phyloP scores from a whole-genome alignment of 257 asterid species.

The Fraxinus excelsior region DNA sequence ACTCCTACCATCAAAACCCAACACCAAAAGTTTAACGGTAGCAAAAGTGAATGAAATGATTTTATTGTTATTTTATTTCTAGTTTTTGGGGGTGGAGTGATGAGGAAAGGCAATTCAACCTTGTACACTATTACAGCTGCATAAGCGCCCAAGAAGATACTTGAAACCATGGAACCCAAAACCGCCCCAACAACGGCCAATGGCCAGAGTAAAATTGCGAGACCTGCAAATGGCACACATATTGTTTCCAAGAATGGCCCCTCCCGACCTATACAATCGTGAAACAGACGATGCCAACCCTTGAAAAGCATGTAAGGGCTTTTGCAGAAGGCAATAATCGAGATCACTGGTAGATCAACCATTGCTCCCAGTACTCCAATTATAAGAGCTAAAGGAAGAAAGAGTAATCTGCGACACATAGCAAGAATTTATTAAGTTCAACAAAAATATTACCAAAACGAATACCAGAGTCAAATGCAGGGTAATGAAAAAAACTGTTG shows the following conservation, averaged over 20 bases:
- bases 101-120: constrained; percentile 46
- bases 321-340: constrained; percentile 64
- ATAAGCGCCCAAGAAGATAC: constrained; percentile 82
- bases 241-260: constrained; percentile 96
- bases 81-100: background rate
- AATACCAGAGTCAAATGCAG: constrained; percentile 7
- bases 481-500: background rate
- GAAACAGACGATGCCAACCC: constrained; percentile 93
- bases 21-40: background rate
- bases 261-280: constrained; percentile 93
- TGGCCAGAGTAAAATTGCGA: constrained; percentile 95
- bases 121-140: constrained; percentile 88
- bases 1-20: constrained; percentile 57
- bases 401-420: constrained; percentile 55
- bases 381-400: constrained; percentile 64
- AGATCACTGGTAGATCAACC: constrained; percentile 65
- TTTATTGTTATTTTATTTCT: background rate
- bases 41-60: background rate
- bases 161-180: constrained; percentile 70
- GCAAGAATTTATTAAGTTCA: constrained; percentile 11
- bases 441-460: constrained; percentile 2
- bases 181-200: constrained; percentile 88
- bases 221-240: constrained; percentile 95
- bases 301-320: constrained; percentile 83
- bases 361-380: constrained; percentile 65